Base-by-base conservation (phyloP, 805 yeast genomes). In the Candida ortonii region DNA sequence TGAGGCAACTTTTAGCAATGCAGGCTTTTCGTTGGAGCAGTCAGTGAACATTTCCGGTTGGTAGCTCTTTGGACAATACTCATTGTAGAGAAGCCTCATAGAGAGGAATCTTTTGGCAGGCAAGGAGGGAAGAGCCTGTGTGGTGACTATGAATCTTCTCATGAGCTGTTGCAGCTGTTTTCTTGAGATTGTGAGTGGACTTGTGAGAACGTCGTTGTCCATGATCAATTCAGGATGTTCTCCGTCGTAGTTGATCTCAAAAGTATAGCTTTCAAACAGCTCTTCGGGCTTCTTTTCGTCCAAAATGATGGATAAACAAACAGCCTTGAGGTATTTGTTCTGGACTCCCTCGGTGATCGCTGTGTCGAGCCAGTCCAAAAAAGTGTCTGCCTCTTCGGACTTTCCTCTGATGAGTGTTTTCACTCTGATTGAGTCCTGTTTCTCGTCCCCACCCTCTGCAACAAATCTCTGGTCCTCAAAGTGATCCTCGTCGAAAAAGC, bases 401-500 rank as follows among this genome's bases (percentile, higher is more conserved):
- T 57, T 59, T 0, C 80, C 80, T 33, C 65, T 61, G 3, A 62
- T 56, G 24, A 80, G 51, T 3, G 69, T 66, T 45, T 76, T 78
- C 4, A 72, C 68, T 31, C 65, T 67, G 7, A 78, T 60, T 2
- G 68, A 59, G 23, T 48, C 44, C 8, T 26, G 33, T 14, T 33
- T 42, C 3, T 17, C n/a, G 8, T 20, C 28, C 3, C 25, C 18
- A 8, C 60, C 60, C 14, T 54, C 58, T 1, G 70, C 68, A 4
- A 64, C 62, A 50, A 70, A 71, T 22, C 62, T 50, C 36, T 67
- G 70, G 44, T 76, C 80, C 17, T 60, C 60, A 49, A 73, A 78
- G 46, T 62, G 65, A 9, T 67, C 71, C 41, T 78, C 81, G 6
- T 73, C 73, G 40, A 78, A 78, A 14, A 78, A 55, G 1, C 79